phyloP scores from a whole-genome alignment of 192 early-diverging fungal genomes.

The Chytriomyces sp. region DNA sequence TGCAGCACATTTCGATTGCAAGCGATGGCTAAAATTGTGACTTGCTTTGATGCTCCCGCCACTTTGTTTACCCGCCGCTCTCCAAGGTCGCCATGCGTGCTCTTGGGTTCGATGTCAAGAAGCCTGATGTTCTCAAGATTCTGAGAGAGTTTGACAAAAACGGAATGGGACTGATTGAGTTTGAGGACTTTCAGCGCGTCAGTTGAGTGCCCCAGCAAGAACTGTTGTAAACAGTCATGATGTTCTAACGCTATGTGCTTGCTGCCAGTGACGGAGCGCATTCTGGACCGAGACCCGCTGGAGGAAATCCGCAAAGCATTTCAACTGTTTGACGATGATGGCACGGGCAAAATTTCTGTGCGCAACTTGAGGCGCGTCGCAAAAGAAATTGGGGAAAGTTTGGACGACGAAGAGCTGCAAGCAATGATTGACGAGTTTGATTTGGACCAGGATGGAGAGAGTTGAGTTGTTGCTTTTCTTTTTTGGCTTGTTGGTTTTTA shows the following conservation, averaged over 20 bases:
- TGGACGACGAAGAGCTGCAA: conserved; percentile 81
- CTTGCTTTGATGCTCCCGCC: neutral
- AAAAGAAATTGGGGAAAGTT: conserved; percentile 79
- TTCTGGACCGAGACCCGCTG: conserved; percentile 74
- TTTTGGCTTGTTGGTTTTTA: neutral
- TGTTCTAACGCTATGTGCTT: neutral
- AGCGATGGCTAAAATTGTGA: conserved; percentile 8
- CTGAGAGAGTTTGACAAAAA: conserved; percentile 65
- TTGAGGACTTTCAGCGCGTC: conserved; percentile 72
- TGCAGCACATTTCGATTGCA: neutral
- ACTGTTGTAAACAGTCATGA: neutral
- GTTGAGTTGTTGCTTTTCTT: conserved; percentile 54
- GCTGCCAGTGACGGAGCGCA: conserved; percentile 62
- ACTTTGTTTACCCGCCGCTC: neutral
- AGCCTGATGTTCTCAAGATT: conserved; percentile 77
- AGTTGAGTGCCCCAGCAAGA: conserved; percentile 49
- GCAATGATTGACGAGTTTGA: conserved; percentile 93
- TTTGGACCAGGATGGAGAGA: conserved; percentile 80
- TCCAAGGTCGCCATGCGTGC: conserved; percentile 77
- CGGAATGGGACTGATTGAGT: conserved; percentile 62
- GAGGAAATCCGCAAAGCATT: conserved; percentile 85
- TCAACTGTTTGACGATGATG: conserved; percentile 78
- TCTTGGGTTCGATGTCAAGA: conserved; percentile 84
- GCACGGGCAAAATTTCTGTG: conserved; percentile 67
- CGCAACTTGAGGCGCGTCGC: conserved; percentile 73